Evolutionary conservation across 345 rosid genomes (phyloP), one percentile per base, ranked within the genome.

Genomic region (Noccaea caerulescens): DNA sequence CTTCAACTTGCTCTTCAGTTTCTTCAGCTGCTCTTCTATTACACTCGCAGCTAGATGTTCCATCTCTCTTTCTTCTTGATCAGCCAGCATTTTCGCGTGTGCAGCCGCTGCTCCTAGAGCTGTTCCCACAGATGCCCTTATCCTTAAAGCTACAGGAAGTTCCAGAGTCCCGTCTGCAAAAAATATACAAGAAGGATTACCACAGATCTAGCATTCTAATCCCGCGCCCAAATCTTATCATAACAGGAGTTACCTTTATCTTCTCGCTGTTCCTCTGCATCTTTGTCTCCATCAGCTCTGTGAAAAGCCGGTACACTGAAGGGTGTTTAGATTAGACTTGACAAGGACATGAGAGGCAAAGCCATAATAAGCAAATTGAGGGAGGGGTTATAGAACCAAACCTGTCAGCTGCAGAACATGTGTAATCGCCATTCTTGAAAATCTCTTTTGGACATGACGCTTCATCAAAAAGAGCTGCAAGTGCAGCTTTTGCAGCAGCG

Each of bases 71-170:
- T 86, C 96, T 84, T 94, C 99, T 73, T 89, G 89, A 69, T 79
- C 89, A n/a, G 87, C 99, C 86, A 91, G 80, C 59, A 84, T 43
- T 78, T 89, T 94, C 11, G 93, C 96, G 54, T 75, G 86, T 76
- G 95, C 90, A 69, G 95, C 92, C 44, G 86, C 88, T 1, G 89
- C 82, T 76, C 99, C 97, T 32, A 89, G 86, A 61, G 92, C 88
- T 30, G 93, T 84, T 49, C 83, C 95, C 71, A 83, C 83, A 6
- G 92, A 87, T 34, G 88, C 87, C 82, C 93, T 88, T 71, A 89
- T 82, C 58, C 82, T 83, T 73, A 94, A 64, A 65, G 81, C 85
- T 58, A 82, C 49, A 55, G 92, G 93, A 34, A 88, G 71, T n/a
- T 80, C 83, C 68, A 74, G 66, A 63, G 62, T 7, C 50, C 10